Evolutionary conservation across 768 basidiomycete species (phyloP).

Genomic region (Amanita rubescens): DNA sequence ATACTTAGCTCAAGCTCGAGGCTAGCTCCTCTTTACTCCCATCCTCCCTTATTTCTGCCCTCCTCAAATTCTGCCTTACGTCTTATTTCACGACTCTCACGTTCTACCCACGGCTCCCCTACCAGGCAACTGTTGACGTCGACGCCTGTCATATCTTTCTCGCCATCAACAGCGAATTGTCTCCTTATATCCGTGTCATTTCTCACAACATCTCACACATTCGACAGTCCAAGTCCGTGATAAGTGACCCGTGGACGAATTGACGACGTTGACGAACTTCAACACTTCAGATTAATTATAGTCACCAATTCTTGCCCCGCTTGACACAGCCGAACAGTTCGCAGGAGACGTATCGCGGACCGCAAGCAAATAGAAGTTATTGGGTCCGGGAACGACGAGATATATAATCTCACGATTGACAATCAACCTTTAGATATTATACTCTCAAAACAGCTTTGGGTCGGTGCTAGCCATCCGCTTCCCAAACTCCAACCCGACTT

Average conservation of each 20-base stretch:
- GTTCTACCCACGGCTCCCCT: neutral
- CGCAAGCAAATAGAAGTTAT: neutral
- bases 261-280: constrained; percentile 3
- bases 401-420: neutral
- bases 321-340: neutral
- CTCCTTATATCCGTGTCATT: neutral
- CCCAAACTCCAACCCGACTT: neutral
- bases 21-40: neutral
- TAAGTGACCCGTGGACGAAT: neutral
- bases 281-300: neutral
- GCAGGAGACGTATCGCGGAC: constrained; percentile 1
- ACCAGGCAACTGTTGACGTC: neutral
- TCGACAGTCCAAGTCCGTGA: neutral
- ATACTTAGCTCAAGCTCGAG: neutral
- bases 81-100: neutral
- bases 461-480: neutral
- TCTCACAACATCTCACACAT: neutral
- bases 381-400: neutral
- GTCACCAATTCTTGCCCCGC: neutral
- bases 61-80: neutral
- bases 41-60: neutral
- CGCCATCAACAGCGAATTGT: neutral
- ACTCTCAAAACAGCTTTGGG: neutral
- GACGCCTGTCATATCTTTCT: neutral
- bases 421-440: neutral